Evolutionary conservation across 208 protist species (phyloP).

Genomic region (Leishmania mexicana): DNA sequence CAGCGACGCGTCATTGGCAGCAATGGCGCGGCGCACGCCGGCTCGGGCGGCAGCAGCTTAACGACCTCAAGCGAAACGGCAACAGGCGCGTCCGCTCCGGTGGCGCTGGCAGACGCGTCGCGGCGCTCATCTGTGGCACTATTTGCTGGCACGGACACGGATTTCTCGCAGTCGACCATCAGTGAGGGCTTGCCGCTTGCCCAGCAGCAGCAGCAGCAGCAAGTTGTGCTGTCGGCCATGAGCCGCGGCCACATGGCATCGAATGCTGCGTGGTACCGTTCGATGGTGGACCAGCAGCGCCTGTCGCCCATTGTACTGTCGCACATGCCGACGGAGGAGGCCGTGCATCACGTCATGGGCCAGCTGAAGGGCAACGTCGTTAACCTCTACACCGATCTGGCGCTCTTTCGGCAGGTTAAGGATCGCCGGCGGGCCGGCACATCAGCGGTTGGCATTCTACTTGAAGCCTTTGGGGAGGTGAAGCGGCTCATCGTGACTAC

Average conservation of each 20-base stretch:
- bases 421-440: constrained; percentile 65
- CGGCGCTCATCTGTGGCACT: background rate
- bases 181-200: background rate
- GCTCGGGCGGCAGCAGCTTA: constrained; percentile 4
- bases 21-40: background rate
- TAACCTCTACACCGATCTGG: constrained; percentile 88
- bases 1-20: background rate
- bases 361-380: constrained; percentile 87
- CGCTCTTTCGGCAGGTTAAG: constrained; percentile 77
- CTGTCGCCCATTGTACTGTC: constrained; percentile 66
- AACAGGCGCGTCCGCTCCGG: background rate
- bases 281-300: constrained; percentile 61
- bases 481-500: constrained; percentile 72
- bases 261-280: constrained; percentile 43
- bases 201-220: background rate
- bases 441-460: constrained; percentile 65
- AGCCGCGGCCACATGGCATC: constrained; percentile 38
- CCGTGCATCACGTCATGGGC: constrained; percentile 76
- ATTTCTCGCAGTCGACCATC: background rate
- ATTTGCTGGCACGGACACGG: background rate
- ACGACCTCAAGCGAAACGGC: background rate
- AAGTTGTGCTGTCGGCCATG: background rate
- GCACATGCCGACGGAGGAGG: constrained; percentile 65
- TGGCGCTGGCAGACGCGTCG: background rate
- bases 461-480: constrained; percentile 81